Evolutionary conservation across 805 yeast genomes (phyloP).

Genomic region (Ogataea allantospora): DNA sequence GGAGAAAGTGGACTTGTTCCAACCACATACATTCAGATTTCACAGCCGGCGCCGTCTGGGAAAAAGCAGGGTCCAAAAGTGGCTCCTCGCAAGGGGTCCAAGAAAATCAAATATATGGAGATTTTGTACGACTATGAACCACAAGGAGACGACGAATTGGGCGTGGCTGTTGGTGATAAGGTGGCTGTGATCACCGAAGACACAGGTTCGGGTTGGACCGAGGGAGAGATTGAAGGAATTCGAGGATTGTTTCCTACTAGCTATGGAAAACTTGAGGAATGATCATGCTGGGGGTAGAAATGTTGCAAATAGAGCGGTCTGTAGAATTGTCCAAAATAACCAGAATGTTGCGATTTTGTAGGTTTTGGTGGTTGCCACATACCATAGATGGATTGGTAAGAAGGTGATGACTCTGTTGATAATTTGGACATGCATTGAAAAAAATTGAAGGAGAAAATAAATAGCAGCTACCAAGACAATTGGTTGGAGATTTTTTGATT

Average conservation of each 20-base stretch:
- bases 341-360: slow-evolving; percentile 39
- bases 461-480: slow-evolving; percentile 41
- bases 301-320: slow-evolving; percentile 72
- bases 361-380: slow-evolving; percentile 38
- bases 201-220: slow-evolving; percentile 92
- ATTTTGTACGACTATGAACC: slow-evolving; percentile 78
- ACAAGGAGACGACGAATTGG: slow-evolving; percentile 76
- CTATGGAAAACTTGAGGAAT: slow-evolving; percentile 45
- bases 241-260: slow-evolving; percentile 78
- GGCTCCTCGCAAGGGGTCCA: slow-evolving; percentile 67
- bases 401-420: slow-evolving; percentile 76
- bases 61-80: slow-evolving; percentile 71
- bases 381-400: slow-evolving; percentile 76
- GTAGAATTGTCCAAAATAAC: slow-evolving; percentile 63
- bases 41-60: slow-evolving; percentile 15
- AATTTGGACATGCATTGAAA: slow-evolving; percentile 83
- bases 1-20: slow-evolving; percentile 78
- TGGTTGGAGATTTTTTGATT: slow-evolving; percentile 33
- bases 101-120: slow-evolving; percentile 57
- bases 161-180: slow-evolving; percentile 68
- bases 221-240: slow-evolving; percentile 70
- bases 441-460: slow-evolving; percentile 49
- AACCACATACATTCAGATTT: slow-evolving; percentile 64
- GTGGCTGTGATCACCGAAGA: slow-evolving; percentile 67
- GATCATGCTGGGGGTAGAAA: slow-evolving; percentile 89